These are phyloP conservation scores for Tagetes patula DNA, from an alignment of 129 eudicot genomes.

Conservation along the genomic window DNA sequence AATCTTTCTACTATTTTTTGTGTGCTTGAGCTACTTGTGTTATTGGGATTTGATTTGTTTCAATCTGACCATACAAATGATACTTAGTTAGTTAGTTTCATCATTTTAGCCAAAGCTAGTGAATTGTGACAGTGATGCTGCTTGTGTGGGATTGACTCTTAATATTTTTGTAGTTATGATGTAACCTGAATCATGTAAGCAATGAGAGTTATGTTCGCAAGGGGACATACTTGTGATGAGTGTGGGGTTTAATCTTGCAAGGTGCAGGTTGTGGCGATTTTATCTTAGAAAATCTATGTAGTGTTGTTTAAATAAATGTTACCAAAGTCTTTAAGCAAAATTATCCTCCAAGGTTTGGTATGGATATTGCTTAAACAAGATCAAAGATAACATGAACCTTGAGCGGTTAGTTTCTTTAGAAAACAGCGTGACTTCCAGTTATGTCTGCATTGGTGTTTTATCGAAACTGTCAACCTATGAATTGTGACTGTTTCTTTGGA, in stretches of 20 bases:
- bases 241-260: too few species aligned
- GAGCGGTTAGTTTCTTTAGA: too few species aligned
- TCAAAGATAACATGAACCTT: not conserved
- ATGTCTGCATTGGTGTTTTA: not conserved
- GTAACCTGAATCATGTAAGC: constrained; percentile 13
- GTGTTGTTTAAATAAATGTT: too few species aligned
- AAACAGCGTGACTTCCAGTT: not conserved
- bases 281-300: too few species aligned
- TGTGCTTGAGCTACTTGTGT: not conserved
- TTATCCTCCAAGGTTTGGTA: not conserved
- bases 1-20: not conserved
- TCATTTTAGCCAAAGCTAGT: not conserved
- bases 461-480: not conserved
- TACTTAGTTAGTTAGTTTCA: not conserved
- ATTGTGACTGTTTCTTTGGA: constrained; percentile 21
- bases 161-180: not conserved
- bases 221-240: too few species aligned
- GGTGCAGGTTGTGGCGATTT: too few species aligned
- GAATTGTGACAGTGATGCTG: not conserved
- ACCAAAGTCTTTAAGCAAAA: not conserved
- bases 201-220: not conserved
- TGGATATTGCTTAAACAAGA: not conserved
- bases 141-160: not conserved
- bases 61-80: constrained; percentile 5
- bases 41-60: not conserved